Conservation (phyloP, 176 grass and related monocot genomes). For the Hordeum marinum region DNA sequence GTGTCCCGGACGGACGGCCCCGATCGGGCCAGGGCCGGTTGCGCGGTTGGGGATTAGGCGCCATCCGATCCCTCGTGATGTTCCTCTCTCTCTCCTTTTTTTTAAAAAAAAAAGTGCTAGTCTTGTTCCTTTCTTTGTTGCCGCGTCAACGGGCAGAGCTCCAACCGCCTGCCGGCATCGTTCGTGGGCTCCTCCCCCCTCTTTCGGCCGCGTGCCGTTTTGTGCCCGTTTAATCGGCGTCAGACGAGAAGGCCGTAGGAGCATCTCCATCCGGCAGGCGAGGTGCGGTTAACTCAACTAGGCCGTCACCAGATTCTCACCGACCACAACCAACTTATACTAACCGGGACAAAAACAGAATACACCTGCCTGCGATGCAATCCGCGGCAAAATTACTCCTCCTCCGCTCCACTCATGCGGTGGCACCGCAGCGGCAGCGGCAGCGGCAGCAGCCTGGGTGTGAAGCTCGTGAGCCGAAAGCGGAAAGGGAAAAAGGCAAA, state of each 20-base stretch:
- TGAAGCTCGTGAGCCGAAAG: neutral
- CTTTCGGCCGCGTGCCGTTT: neutral
- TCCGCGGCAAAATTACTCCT: neutral
- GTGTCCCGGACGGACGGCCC: neutral
- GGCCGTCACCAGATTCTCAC: neutral
- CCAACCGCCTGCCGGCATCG: neutral
- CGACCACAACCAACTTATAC: neutral
- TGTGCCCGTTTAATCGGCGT: neutral
- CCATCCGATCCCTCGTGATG: neutral
- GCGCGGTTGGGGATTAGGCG: neutral
- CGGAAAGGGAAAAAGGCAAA: neutral
- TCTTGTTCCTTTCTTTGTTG: constrained; percentile 3
- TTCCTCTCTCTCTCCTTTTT: too few relatives aligned
- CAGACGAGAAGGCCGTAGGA: too few relatives aligned
- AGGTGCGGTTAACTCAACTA: neutral
- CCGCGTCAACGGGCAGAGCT: neutral
- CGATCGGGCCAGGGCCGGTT: neutral
- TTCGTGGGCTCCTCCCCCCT: neutral
- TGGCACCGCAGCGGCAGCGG: too few relatives aligned
- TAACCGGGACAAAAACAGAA: neutral
- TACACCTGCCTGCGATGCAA: neutral
- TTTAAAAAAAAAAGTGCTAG: neutral
- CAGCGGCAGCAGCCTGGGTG: neutral
- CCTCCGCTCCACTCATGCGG: neutral
- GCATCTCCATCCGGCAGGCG: neutral